A percentile compares a stretch with the other conserved stretches of the same genome.
phyloP scores from a whole-genome alignment of 192 early-diverging fungal species.

The Phlyctochytrium planicorne region DNA sequence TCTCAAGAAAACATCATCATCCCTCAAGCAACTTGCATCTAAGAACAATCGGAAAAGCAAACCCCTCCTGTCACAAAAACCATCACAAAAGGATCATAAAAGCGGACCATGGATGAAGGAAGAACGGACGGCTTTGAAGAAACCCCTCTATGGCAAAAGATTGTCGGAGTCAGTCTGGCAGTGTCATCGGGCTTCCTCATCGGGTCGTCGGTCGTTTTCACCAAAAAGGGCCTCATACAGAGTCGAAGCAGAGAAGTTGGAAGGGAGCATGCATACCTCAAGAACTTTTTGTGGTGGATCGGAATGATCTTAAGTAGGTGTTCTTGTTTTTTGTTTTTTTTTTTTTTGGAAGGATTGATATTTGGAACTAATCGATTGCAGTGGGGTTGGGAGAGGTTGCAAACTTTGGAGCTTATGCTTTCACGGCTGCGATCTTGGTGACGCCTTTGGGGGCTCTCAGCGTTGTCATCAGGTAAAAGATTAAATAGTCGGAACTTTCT shows the following conservation, averaged over 20 bases:
- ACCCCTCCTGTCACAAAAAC: too few relatives aligned
- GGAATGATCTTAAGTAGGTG: conserved; percentile 69
- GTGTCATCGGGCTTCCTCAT: conserved; percentile 86
- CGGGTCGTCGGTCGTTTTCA: conserved; percentile 90
- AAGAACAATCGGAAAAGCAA: too few relatives aligned
- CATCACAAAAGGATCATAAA: too few relatives aligned
- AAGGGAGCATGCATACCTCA: conserved; percentile 77
- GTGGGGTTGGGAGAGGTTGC: conserved; percentile 92
- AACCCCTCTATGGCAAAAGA: conserved; percentile 24
- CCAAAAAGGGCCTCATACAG: conserved; percentile 86
- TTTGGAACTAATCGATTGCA: conserved; percentile 18
- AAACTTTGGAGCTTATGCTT: conserved; percentile 95
- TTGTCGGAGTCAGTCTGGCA: conserved; percentile 82
- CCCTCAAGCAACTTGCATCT: too few relatives aligned
- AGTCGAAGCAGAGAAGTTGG: conserved; percentile 26
- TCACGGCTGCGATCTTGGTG: conserved; percentile 92
- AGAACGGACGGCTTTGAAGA: background rate
- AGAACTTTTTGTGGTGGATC: conserved; percentile 87
- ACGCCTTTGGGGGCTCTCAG: conserved; percentile 91
- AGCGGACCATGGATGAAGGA: too few relatives aligned
- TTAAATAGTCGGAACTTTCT: too few relatives aligned
- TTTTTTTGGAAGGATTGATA: background rate
- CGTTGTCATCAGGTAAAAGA: conserved; percentile 74
- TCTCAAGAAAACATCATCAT: too few relatives aligned
- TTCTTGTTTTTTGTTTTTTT: background rate